Conservation (phyloP, 2,329 filamentous ascomycete species). For the Botrytis fabae region DNA sequence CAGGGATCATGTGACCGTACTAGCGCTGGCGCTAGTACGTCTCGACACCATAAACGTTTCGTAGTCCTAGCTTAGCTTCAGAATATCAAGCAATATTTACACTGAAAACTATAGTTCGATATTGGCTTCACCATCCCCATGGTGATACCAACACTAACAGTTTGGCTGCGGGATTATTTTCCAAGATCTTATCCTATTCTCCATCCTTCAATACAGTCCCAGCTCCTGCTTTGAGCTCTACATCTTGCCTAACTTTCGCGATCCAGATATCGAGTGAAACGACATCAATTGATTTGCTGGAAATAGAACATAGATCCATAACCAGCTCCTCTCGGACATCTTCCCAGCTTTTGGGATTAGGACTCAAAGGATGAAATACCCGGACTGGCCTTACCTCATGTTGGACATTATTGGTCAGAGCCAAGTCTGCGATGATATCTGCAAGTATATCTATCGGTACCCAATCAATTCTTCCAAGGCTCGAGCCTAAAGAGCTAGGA, state of each 20-base stretch:
- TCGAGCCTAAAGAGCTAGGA: background rate
- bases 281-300: background rate
- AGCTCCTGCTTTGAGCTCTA: background rate
- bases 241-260: background rate
- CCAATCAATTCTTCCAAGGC: conserved; percentile 8
- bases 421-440: background rate
- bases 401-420: background rate
- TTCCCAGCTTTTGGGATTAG: background rate
- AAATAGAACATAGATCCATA: background rate
- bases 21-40: too few species aligned
- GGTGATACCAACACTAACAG: too few species aligned
- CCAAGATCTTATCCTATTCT: background rate
- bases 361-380: background rate
- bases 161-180: conserved; percentile 5
- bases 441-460: conserved; percentile 7
- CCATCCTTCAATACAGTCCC: background rate
- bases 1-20: too few species aligned
- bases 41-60: too few species aligned
- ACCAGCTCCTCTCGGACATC: background rate
- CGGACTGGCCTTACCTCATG: background rate
- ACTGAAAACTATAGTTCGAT: too few species aligned
- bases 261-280: background rate
- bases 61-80: too few species aligned
- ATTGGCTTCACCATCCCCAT: too few species aligned
- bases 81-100: too few species aligned